A percentile compares a stretch with the other conserved stretches of the same genome.
Evolutionary conservation across 192 early-diverging fungal genomes (phyloP).

Genomic region (Rhizophagus prolifer): DNA sequence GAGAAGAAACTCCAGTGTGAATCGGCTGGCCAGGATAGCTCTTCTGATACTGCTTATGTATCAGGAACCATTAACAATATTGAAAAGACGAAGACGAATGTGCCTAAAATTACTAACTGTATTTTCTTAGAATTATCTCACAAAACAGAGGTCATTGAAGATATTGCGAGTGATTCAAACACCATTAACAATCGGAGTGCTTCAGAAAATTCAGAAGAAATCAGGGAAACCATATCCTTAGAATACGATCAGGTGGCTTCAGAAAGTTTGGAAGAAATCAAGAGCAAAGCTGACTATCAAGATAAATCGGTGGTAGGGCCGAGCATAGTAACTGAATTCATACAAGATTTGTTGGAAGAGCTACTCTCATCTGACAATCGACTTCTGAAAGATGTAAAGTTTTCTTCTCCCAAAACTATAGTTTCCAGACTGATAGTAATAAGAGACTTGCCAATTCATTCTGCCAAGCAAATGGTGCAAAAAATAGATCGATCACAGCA

Average conservation of each 20-base stretch:
- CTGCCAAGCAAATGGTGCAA: constrained; percentile 6
- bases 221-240: too few species aligned
- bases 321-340: too few species aligned
- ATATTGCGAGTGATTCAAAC: background rate
- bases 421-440: background rate
- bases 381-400: constrained; percentile 15
- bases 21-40: too few species aligned
- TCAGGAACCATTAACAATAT: background rate
- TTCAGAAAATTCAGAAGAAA: too few species aligned
- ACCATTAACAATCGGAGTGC: background rate
- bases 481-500: constrained; percentile 13
- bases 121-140: background rate
- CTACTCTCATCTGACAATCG: background rate
- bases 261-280: too few species aligned
- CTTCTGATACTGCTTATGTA: too few species aligned
- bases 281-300: too few species aligned
- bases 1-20: constrained; percentile 9
- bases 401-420: constrained; percentile 1
- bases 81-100: background rate
- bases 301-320: background rate
- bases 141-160: background rate
- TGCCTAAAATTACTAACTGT: too few species aligned
- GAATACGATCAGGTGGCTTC: background rate
- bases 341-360: too few species aligned
- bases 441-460: constrained; percentile 21